phyloP scores from a whole-genome alignment of 352 stramenopile species.

The Phytophthora parvispora region DNA sequence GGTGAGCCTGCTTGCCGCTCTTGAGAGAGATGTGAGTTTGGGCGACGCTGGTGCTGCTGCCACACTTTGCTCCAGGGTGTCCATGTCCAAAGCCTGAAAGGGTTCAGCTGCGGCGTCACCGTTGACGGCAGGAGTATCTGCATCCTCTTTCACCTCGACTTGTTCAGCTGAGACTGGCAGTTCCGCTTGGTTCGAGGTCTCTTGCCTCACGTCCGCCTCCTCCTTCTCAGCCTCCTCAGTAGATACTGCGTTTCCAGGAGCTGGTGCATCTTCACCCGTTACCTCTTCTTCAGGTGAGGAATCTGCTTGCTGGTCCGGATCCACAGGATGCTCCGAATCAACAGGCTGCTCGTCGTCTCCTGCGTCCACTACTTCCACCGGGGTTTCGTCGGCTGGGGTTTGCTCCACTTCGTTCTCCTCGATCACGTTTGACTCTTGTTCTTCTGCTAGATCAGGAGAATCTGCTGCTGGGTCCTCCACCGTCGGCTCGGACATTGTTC shows the following conservation, averaged over 20 bases:
- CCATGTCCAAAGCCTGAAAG: conserved; percentile 28
- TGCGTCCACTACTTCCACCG: no score
- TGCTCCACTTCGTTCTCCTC: conserved; percentile 4
- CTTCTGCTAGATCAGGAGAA: not conserved
- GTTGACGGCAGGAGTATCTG: not conserved
- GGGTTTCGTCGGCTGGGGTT: no score
- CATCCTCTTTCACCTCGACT: conserved; percentile 5
- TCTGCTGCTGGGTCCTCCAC: not conserved
- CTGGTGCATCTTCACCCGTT: not conserved
- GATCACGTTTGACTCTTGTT: not conserved
- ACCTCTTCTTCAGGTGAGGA: not conserved
- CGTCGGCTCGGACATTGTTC: conserved; percentile 6
- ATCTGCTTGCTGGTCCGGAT: not conserved
- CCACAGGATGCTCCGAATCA: not conserved
- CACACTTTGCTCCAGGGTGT: conserved; percentile 13
- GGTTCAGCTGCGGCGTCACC: not conserved
- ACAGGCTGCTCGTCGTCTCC: not conserved
- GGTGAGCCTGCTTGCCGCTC: conserved; percentile 3
- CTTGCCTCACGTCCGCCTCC: not conserved
- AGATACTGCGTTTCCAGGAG: not conserved
- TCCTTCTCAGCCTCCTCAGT: not conserved
- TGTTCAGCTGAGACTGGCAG: not conserved
- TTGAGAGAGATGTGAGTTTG: conserved; percentile 1
- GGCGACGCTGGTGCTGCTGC: not conserved
- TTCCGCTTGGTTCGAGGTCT: conserved; percentile 6